Base-by-base conservation (phyloP, 345 rosid species). In the Iberis pinnata region DNA sequence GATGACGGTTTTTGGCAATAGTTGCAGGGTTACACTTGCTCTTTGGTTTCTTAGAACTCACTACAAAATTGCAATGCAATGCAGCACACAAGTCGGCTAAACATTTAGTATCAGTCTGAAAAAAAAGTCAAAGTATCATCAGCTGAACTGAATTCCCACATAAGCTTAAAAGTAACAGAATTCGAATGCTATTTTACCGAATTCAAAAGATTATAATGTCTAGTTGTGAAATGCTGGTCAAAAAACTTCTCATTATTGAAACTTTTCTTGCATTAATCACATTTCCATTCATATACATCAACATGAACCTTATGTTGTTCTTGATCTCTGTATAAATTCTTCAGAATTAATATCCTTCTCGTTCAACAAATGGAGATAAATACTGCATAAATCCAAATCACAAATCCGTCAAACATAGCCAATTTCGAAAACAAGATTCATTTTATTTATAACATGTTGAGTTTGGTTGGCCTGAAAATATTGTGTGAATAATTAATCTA, bases 41-140 rank as follows among this genome's bases (percentile, higher is more conserved):
- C 72, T 78, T 87, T 0, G 56, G 56, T 49, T 77, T 70, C 75
- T 81, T 85, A 31, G 93, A 71, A 53, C 65, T 75, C 63, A 81
- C 62, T 38, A 77, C 69, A 39, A 53, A 77, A 75, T 92, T 96
- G 71, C 98, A 92, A 72, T 88, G 93, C 81, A 92, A 57, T 43
- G 96, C 95, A 20, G 96, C 98, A 68, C 98, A 92, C 41, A 88
- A 42, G 71, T 92, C 90, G 44, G 98, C 95, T 58, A 92, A 73
- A 81, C 98, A 92, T 75, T 80, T 88, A 43, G 80, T 67, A 29
- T 22, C 70, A 58, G 72, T 83, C 98, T 92, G 79, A 60, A 71
- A 20, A 49, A 75, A 8, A 36, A 27, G 22, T 6, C 25, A 26
- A 4, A 51, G 31, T 6, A 42, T 40, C 18, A 41, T 40, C n/a